Conservation (phyloP, 1,284 basidiomycete genomes). For the Ustilago nuda region DNA sequence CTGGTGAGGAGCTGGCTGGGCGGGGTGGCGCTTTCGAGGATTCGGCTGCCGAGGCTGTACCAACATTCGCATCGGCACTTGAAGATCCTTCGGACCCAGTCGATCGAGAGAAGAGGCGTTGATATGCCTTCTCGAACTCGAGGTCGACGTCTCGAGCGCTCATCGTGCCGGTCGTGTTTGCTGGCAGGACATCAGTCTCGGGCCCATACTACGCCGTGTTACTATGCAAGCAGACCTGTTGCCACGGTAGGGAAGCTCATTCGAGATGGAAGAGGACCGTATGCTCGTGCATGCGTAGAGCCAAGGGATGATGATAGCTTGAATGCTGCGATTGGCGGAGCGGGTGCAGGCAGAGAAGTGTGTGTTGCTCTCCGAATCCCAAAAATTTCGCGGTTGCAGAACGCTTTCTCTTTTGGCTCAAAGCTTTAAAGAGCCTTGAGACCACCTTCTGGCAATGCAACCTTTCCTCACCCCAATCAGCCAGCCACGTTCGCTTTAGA, state of each 20-base stretch:
- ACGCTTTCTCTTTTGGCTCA: background rate
- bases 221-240: no score
- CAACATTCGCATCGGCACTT: background rate
- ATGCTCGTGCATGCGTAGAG: background rate
- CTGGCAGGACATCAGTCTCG: background rate
- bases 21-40: constrained; percentile 6
- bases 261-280: background rate
- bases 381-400: background rate
- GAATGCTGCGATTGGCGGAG: background rate
- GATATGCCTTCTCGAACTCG: constrained; percentile 44
- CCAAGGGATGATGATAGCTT: background rate
- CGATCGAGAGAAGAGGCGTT: constrained; percentile 32
- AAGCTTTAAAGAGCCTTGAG: constrained; percentile 3
- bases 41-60: background rate
- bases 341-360: background rate
- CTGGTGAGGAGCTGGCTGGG: background rate
- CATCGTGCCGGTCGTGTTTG: constrained; percentile 14
- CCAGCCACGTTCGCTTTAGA: background rate
- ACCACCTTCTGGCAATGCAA: background rate
- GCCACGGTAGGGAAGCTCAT: no score
- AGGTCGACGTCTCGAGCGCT: constrained; percentile 39
- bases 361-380: constrained; percentile 7
- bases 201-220: constrained; percentile 8
- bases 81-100: background rate
- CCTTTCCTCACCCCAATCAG: background rate